A percentile compares a stretch with the other conserved stretches of the same genome.
Conservation (phyloP, 2,329 filamentous ascomycete genomes). For the Xylaria sp. region DNA sequence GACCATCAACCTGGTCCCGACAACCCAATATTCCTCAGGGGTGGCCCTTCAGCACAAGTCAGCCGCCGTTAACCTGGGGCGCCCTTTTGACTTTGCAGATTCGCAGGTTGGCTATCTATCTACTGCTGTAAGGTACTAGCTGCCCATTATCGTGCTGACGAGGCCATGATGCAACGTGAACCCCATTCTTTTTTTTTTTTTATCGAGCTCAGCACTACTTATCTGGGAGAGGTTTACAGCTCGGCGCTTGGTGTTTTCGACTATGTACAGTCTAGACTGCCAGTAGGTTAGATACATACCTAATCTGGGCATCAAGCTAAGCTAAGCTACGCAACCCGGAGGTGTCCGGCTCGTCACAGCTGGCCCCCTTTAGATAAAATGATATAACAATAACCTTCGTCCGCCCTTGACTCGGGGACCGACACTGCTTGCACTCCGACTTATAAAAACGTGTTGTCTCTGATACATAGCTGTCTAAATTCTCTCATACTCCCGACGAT, state of each 20-base stretch:
- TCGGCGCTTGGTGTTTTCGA: neutral
- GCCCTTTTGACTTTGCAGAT: neutral
- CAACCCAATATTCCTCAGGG: slow-evolving; percentile 30
- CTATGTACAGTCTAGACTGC: slow-evolving; percentile 4
- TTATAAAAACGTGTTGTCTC: neutral
- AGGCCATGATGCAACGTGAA: slow-evolving; percentile 25
- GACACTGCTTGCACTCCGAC: neutral
- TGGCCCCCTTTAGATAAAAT: neutral
- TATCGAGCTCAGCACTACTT: neutral
- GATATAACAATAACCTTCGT: slow-evolving; percentile 14
- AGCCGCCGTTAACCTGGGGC: slow-evolving; percentile 2
- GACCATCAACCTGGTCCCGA: slow-evolving; percentile 22
- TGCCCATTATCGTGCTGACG: slow-evolving; percentile 16
- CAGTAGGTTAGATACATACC: neutral
- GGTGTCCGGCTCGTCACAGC: slow-evolving; percentile 8
- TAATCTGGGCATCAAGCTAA: slow-evolving; percentile 9
- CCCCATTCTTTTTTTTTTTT: slow-evolving; percentile 4
- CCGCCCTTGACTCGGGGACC: slow-evolving; percentile 19
- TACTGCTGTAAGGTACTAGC: neutral
- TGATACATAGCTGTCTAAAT: neutral
- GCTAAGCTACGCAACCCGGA: slow-evolving; percentile 21
- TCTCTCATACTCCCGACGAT: slow-evolving; percentile 32
- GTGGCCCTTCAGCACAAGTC: slow-evolving; percentile 11
- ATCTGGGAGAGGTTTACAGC: slow-evolving; percentile 16
- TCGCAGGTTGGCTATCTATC: slow-evolving; percentile 13